phyloP scores from a whole-genome alignment of 2,329 filamentous ascomycete species.

The Fusarium drepaniforme region DNA sequence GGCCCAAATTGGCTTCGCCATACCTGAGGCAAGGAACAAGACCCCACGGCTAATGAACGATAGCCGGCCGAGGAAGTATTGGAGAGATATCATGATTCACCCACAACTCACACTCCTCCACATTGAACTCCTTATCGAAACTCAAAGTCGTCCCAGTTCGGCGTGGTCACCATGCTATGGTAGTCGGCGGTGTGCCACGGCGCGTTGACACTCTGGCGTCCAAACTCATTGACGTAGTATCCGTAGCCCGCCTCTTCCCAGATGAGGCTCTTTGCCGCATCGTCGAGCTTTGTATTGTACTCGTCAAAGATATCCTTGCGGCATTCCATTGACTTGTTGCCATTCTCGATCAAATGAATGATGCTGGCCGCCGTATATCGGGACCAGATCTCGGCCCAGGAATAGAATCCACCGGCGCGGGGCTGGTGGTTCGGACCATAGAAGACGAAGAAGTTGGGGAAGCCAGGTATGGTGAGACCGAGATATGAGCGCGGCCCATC shows the following conservation, averaged over 20 bases:
- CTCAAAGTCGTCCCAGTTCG: conserved; percentile 18
- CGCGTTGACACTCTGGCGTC: conserved; percentile 14
- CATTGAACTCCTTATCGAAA: background rate
- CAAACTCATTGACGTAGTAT: conserved; percentile 17
- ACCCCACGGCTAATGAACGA: no score
- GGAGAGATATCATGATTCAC: background rate
- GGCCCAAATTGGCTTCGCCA: no score
- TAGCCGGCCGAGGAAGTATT: no score
- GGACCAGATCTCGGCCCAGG: conserved; percentile 19
- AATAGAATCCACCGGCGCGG: conserved; percentile 14
- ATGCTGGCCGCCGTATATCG: conserved; percentile 3
- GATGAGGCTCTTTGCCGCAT: conserved; percentile 2
- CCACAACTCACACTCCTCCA: no score
- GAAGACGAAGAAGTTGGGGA: conserved; percentile 16
- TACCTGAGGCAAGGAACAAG: no score
- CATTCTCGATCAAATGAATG: conserved; percentile 11
- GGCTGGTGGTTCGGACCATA: conserved; percentile 19
- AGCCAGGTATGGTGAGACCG: conserved; percentile 1
- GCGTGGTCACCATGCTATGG: conserved; percentile 11
- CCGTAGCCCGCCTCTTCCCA: conserved; percentile 9
- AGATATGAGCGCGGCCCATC: conserved; percentile 16
- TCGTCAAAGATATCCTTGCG: conserved; percentile 8
- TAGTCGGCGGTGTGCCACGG: conserved; percentile 19
- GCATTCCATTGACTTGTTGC: conserved; percentile 13
- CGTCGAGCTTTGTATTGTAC: conserved; percentile 13